Evolutionary conservation across 2,329 filamentous ascomycete genomes (phyloP), one percentile per base, ranked within the genome.

Genomic region (Colletotrichum salicis): DNA sequence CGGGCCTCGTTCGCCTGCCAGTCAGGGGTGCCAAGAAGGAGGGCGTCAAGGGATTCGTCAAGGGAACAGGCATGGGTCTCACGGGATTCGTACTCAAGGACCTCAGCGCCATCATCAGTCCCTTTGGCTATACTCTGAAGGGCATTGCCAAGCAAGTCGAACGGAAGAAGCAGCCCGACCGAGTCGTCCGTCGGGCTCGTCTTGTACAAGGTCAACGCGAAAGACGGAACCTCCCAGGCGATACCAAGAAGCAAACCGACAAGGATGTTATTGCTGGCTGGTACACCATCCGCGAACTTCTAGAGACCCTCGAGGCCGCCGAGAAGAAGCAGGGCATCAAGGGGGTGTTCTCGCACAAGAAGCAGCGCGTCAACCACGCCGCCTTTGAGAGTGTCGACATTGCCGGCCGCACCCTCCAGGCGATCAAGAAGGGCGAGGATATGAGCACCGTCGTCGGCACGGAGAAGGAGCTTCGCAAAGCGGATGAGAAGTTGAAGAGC

Each of bases 21-120:
- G 81, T 87, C 54, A 85, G 85, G 0, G 90, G 89, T 0, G 90
- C 89, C 3, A 86, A 84, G 66, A 82, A 88, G n/a, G 80, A 83
- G 8, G 89, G 90, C 1, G 78, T 81, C 0, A 67, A 80, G 22
- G 86, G 85, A 0, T 82, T 86, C 48, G 76, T 87, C 19, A 82
- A 87, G 52, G 91, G 91, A 2, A 80, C 90, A 0, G 90, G 89
- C 15, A 91, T 90, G 84, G 91, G 91, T 0, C 75, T 92, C 8
- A 88, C 86, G 1, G 90, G 91, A 0, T 86, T 92, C 29, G 84
- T 92, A 2, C 83, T 93, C 33, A 93, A 93, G 78, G 87, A 91
- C 62, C 84, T 92, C 6, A 85, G 90, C 0, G 91, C 91, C 6
- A 69, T 92, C 1, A 77, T 91, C 1, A 89, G 90, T 0, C 89